Percentiles rank a stretch among this genome's conserved stretches.
Conservation (phyloP, 345 rosid genomes). For the Populus ilicifolia region DNA sequence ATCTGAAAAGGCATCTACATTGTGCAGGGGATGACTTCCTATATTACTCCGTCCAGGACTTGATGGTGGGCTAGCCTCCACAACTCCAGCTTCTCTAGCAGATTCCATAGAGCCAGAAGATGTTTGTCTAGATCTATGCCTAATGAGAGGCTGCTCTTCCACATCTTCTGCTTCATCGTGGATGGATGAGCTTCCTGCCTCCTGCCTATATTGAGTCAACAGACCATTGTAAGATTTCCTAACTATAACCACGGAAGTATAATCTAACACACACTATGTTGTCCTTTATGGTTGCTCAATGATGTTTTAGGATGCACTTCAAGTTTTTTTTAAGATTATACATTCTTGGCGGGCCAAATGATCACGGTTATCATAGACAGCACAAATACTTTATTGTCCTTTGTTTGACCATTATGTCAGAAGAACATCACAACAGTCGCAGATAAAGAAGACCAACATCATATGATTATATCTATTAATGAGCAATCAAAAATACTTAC, state of each 20-base stretch:
- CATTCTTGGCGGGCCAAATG: background rate
- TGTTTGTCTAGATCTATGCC: conserved; percentile 58
- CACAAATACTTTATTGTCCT: background rate
- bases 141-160: conserved; percentile 66
- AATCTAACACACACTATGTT: background rate
- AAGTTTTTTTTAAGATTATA: background rate
- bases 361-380: background rate
- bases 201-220: conserved; percentile 42
- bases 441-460: background rate
- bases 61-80: conserved; percentile 48
- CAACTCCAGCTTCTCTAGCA: conserved; percentile 36
- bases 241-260: background rate
- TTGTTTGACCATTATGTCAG: background rate
- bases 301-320: background rate
- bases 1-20: conserved; percentile 61
- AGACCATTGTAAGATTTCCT: background rate
- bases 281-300: background rate
- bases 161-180: conserved; percentile 71
- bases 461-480: background rate
- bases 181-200: conserved; percentile 58
- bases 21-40: conserved; percentile 38
- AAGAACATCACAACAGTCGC: background rate
- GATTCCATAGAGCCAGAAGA: conserved; percentile 47
- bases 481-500: conserved; percentile 31
- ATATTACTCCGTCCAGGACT: conserved; percentile 45